Percentiles rank a stretch among this genome's conserved stretches.
Conservation (phyloP, 1,284 basidiomycete species). For the Fistulinella cinereoalba region DNA sequence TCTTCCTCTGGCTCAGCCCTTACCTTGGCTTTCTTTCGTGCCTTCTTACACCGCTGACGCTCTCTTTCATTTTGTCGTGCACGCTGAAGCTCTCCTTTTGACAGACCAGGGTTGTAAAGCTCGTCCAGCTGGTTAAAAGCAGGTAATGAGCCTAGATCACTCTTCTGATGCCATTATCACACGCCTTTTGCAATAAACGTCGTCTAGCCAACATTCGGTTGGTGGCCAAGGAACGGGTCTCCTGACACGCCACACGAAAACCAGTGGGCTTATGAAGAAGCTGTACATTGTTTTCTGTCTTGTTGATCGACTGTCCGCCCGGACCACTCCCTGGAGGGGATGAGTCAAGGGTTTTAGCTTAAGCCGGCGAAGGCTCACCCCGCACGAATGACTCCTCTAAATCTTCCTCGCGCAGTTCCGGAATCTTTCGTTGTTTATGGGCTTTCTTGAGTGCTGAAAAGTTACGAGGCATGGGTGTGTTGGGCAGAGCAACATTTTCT, state of each 20-base stretch:
- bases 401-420: constrained; percentile 68
- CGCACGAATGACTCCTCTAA: constrained; percentile 75
- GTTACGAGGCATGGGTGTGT: constrained; percentile 36
- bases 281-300: constrained; percentile 82
- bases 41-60: constrained; percentile 65
- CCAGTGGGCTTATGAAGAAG: constrained; percentile 76
- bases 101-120: constrained; percentile 69
- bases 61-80: constrained; percentile 73
- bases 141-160: constrained; percentile 16
- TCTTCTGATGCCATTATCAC: constrained; percentile 26
- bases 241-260: constrained; percentile 73
- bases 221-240: constrained; percentile 68
- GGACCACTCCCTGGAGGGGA: constrained; percentile 66
- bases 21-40: constrained; percentile 55
- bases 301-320: constrained; percentile 83
- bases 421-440: constrained; percentile 56
- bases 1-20: constrained; percentile 9
- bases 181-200: constrained; percentile 66
- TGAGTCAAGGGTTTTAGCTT: constrained; percentile 1
- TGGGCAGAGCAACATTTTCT: constrained; percentile 44
- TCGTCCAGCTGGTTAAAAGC: constrained; percentile 56
- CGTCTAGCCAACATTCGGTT: constrained; percentile 72
- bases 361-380: constrained; percentile 44
- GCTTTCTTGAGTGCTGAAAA: constrained; percentile 70
- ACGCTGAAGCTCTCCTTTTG: constrained; percentile 60